Evolutionary conservation across 805 yeast genomes (phyloP).

Genomic region (Candida nonsorbophila): DNA sequence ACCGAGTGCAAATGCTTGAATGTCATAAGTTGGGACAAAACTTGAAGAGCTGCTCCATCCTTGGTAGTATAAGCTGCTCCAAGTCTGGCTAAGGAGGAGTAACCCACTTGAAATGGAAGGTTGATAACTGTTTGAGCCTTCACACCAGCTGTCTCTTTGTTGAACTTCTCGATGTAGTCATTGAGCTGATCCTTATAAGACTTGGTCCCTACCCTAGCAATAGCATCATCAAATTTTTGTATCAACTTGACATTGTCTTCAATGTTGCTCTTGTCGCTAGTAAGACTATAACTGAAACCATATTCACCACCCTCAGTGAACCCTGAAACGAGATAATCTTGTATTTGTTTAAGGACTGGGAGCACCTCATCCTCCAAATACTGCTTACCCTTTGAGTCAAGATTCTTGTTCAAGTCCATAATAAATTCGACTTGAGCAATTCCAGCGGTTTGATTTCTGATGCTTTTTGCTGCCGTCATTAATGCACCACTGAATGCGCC

Average conservation of each 20-base stretch:
- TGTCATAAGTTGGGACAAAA: slow-evolving; percentile 73
- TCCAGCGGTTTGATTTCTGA: slow-evolving; percentile 67
- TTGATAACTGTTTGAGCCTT: slow-evolving; percentile 44
- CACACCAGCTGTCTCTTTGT: slow-evolving; percentile 7
- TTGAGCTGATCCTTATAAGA: slow-evolving; percentile 10
- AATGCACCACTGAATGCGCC: slow-evolving; percentile 59
- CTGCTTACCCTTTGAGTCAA: slow-evolving; percentile 35
- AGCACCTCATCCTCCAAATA: slow-evolving; percentile 46
- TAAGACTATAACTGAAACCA: slow-evolving; percentile 47
- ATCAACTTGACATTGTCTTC: slow-evolving; percentile 30
- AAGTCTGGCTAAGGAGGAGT: slow-evolving; percentile 59
- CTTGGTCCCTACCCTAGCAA: slow-evolving; percentile 1
- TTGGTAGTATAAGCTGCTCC: slow-evolving; percentile 64
- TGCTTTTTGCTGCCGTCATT: slow-evolving; percentile 52
- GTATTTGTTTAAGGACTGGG: slow-evolving; percentile 55
- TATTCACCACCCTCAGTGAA: slow-evolving; percentile 5
- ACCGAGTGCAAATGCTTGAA: slow-evolving; percentile 84
- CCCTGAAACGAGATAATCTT: slow-evolving; percentile 37
- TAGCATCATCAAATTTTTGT: slow-evolving; percentile 24
- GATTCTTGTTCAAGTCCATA: slow-evolving; percentile 48
- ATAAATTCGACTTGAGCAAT: slow-evolving; percentile 71
- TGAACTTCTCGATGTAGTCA: slow-evolving; percentile 12
- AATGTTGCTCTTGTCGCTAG: slow-evolving; percentile 48
- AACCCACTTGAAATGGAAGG: slow-evolving; percentile 86
- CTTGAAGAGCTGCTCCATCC: slow-evolving; percentile 84